Base-by-base conservation (phyloP, 257 asterid species). In the Marsdenia floribunda region DNA sequence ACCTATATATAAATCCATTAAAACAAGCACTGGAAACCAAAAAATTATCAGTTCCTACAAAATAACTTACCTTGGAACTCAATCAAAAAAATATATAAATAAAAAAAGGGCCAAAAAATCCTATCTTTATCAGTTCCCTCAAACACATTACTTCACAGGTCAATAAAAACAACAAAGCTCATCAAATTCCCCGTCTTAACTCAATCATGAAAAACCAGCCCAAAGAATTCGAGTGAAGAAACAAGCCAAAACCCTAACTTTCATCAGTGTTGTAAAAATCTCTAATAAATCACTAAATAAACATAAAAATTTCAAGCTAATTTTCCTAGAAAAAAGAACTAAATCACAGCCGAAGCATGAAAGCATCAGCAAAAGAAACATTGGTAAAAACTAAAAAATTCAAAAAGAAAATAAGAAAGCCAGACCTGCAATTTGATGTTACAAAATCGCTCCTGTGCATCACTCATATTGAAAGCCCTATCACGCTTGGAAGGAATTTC, bases 361-460 rank as follows among this genome's bases (percentile, higher is more conserved):
- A 55, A 69, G 19, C 64, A 58, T 46, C 29, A 44, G 22, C 22
- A 7, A 49, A 8, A 24, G n/a, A 40, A 26, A 21, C 18, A 12
- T 22, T 8, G 1, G 6, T 1, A 24, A 40, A 29, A 44, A 12
- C 18, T 5, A 7, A 3, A 64, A 55, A 26, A 7, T 8, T 1
- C 78, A 79, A 72, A 15, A 57, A 15, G n/a, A 9, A 16, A 6
- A 52, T 38, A 40, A 35, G 35, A 75, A 81, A 73, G 35, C 18
- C 54, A 22, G 77, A 94, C 99, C 98, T 90, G 97, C 80, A 94
- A 86, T 22, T 85, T 87, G 70, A 94, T 94, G 85, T 94, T 92
- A 46, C 99, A 91, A 79, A 94, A 94, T 18, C 98, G 88, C 76
- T 94, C 99, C 57, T 92, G 97, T 50, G 97, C 95, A 78, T 94